phyloP scores from a whole-genome alignment of 1,284 basidiomycete species.

The Trichosporon sp. region DNA sequence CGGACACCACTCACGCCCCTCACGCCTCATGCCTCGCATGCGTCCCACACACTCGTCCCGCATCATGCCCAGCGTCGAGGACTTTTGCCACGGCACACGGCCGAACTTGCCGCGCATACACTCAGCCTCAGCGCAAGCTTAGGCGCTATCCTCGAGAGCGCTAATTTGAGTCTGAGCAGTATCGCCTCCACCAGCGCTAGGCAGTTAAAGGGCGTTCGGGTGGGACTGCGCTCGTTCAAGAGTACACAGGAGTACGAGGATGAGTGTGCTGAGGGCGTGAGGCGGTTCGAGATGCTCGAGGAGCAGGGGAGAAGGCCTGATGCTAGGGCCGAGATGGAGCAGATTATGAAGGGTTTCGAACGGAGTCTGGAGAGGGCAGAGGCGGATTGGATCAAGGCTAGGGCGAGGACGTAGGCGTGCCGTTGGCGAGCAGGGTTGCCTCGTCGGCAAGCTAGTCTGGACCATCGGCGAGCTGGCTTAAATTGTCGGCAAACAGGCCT shows the following conservation, averaged over 20 bases:
- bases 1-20: background rate
- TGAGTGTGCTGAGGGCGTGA: conserved; percentile 6
- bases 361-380: conserved; percentile 7
- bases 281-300: conserved; percentile 11
- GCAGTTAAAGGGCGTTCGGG: conserved; percentile 8
- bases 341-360: conserved; percentile 14
- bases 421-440: background rate
- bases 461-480: background rate
- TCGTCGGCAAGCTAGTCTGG: too few species aligned
- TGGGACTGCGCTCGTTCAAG: conserved; percentile 4
- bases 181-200: background rate
- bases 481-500: too few species aligned
- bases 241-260: conserved; percentile 13
- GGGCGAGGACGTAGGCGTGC: background rate
- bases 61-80: background rate
- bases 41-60: background rate
- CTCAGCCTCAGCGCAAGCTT: background rate
- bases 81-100: background rate
- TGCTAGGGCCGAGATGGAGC: background rate
- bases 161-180: conserved; percentile 1
- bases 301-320: background rate
- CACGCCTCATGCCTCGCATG: background rate
- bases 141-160: background rate
- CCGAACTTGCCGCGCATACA: background rate
- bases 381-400: background rate